Conservation (phyloP, 2,329 filamentous ascomycete genomes). For the Fusarium nodosum region DNA sequence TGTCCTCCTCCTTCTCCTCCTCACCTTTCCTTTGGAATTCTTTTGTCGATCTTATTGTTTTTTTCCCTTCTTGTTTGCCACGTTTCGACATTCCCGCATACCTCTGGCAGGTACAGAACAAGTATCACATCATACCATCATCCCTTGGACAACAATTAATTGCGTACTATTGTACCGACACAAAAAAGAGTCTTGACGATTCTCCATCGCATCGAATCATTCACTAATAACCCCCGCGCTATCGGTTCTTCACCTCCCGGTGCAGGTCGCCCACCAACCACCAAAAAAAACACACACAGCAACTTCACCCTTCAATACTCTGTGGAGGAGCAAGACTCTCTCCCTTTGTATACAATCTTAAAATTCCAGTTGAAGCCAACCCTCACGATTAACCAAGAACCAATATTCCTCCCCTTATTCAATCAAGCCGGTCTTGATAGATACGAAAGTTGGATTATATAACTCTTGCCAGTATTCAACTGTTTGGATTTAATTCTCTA, state of each 20-base stretch:
- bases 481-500: no score
- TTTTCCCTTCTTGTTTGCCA: slow-evolving; percentile 23
- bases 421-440: slow-evolving; percentile 47
- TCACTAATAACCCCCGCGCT: slow-evolving; percentile 21
- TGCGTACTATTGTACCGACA: slow-evolving; percentile 16
- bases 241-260: slow-evolving; percentile 27
- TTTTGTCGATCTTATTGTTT: slow-evolving; percentile 34
- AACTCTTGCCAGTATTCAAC: slow-evolving; percentile 25
- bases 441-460: slow-evolving; percentile 31
- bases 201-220: slow-evolving; percentile 21
- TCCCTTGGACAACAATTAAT: slow-evolving; percentile 40
- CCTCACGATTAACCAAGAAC: slow-evolving; percentile 36
- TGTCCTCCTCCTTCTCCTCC: neutral
- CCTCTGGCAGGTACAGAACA: slow-evolving; percentile 43
- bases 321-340: slow-evolving; percentile 44
- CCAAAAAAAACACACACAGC: slow-evolving; percentile 3
- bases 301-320: slow-evolving; percentile 38
- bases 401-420: slow-evolving; percentile 46
- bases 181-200: slow-evolving; percentile 38
- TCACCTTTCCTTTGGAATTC: slow-evolving; percentile 36
- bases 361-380: slow-evolving; percentile 41
- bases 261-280: slow-evolving; percentile 40
- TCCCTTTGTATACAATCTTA: slow-evolving; percentile 47
- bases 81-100: slow-evolving; percentile 45
- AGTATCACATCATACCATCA: slow-evolving; percentile 14